Conservation (phyloP, 805 yeast species). For the Candida taoyuanica region DNA sequence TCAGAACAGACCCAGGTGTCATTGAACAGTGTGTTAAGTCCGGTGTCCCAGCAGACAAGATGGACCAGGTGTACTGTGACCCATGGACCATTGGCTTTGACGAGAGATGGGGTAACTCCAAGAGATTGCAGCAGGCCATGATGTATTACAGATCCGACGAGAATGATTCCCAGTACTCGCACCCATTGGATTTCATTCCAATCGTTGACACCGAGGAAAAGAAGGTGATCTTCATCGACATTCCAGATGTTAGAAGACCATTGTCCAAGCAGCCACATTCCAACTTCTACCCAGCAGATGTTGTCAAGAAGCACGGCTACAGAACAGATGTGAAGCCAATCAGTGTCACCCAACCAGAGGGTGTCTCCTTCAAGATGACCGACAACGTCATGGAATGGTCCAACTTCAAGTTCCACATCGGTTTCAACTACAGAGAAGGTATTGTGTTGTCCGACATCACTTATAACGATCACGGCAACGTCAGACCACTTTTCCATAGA, state of each 20-base stretch:
- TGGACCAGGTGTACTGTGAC: conserved; percentile 54
- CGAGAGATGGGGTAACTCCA: conserved; percentile 73
- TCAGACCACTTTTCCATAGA: conserved; percentile 73
- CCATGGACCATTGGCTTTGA: conserved; percentile 71
- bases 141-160: conserved; percentile 72
- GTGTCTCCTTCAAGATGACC: conserved; percentile 69
- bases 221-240: conserved; percentile 69
- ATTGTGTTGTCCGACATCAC: conserved; percentile 69
- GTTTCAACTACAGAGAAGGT: conserved; percentile 84
- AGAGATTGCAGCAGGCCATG: conserved; percentile 76
- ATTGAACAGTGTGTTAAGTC: conserved; percentile 67
- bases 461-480: conserved; percentile 72
- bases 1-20: conserved; percentile 67
- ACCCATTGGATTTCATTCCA: conserved; percentile 78
- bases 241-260: conserved; percentile 71
- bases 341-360: conserved; percentile 73
- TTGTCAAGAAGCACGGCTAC: conserved; percentile 58
- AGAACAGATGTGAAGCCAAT: conserved; percentile 64
- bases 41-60: conserved; percentile 53
- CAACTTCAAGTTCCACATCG: conserved; percentile 72
- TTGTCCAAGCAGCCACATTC: conserved; percentile 64
- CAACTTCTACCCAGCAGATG: conserved; percentile 63
- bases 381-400: conserved; percentile 74
- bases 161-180: conserved; percentile 66
- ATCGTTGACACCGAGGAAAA: conserved; percentile 68